phyloP scores from a whole-genome alignment of 352 stramenopile species.

The Globisporangium abappressorium region DNA sequence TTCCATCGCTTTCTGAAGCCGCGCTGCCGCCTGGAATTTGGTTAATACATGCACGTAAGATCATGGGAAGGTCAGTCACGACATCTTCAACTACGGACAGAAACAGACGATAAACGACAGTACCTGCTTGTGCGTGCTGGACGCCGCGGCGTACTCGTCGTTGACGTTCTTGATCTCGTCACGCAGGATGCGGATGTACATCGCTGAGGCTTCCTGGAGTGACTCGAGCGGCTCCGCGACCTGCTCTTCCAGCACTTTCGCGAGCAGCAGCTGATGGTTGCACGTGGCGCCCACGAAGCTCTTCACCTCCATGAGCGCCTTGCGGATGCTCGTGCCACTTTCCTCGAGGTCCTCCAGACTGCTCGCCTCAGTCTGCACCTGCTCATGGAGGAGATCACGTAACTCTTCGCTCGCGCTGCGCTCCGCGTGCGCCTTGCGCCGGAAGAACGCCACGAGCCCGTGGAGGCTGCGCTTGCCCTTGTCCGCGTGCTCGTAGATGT shows the following conservation, averaged over 20 bases:
- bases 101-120: not conserved
- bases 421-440: slow-evolving; percentile 60
- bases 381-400: slow-evolving; percentile 37
- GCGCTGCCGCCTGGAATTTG: slow-evolving; percentile 24
- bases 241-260: slow-evolving; percentile 80
- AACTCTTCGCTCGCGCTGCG: slow-evolving; percentile 61
- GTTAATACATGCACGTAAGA: no score
- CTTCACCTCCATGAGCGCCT: slow-evolving; percentile 57
- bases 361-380: slow-evolving; percentile 14
- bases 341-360: slow-evolving; percentile 69
- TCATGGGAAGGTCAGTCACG: no score
- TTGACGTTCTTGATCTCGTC: slow-evolving; percentile 78
- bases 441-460: slow-evolving; percentile 69
- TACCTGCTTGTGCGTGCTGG: slow-evolving; percentile 37
- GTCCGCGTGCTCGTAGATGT: slow-evolving; percentile 81
- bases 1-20: slow-evolving; percentile 32
- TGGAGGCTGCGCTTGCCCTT: slow-evolving; percentile 74
- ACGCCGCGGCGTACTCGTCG: slow-evolving; percentile 54
- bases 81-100: not conserved
- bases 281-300: slow-evolving; percentile 58
- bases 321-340: slow-evolving; percentile 54
- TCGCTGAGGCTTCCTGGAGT: slow-evolving; percentile 69
- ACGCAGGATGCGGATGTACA: slow-evolving; percentile 77
- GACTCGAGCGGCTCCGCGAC: slow-evolving; percentile 73
- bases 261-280: slow-evolving; percentile 68